A percentile compares a stretch with the other conserved stretches of the same genome.
Evolutionary conservation across 73 alveolate species (phyloP).

Genomic region (Stentor coeruleus): DNA sequence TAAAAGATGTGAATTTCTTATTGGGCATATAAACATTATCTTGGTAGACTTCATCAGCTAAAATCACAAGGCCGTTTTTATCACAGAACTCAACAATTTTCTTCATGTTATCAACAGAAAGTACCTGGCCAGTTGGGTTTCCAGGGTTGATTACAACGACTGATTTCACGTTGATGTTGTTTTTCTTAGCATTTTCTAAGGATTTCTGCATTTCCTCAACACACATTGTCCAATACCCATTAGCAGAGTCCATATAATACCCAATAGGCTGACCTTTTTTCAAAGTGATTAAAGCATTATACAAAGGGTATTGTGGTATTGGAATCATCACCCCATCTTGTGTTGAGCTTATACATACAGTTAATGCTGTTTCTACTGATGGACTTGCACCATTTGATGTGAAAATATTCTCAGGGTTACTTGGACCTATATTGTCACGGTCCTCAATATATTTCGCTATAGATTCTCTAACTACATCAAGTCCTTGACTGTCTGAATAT

Average conservation of each 20-base stretch:
- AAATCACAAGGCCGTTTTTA: conserved; percentile 70
- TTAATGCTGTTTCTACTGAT: conserved; percentile 46
- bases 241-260: conserved; percentile 82
- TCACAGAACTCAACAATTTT: conserved; percentile 55
- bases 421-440: conserved; percentile 49
- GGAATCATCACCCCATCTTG: conserved; percentile 86
- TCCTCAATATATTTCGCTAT: too few species aligned
- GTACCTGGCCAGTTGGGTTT: conserved; percentile 93
- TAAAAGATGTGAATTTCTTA: conserved; percentile 68
- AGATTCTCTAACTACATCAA: too few species aligned
- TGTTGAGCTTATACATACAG: conserved; percentile 36
- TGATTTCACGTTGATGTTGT: conserved; percentile 67
- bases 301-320: conserved; percentile 95
- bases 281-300: conserved; percentile 82
- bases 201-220: conserved; percentile 47
- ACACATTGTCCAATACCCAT: conserved; percentile 79
- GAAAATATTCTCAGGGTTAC: conserved; percentile 47
- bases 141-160: conserved; percentile 96
- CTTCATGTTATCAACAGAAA: conserved; percentile 64
- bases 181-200: conserved; percentile 41
- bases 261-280: conserved; percentile 76
- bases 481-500: conserved; percentile 58
- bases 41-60: conserved; percentile 98
- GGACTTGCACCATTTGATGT: conserved; percentile 74
- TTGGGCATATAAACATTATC: conserved; percentile 80